Conservation (phyloP, 192 early-diverging fungal genomes). For the Coemansia biformis region DNA sequence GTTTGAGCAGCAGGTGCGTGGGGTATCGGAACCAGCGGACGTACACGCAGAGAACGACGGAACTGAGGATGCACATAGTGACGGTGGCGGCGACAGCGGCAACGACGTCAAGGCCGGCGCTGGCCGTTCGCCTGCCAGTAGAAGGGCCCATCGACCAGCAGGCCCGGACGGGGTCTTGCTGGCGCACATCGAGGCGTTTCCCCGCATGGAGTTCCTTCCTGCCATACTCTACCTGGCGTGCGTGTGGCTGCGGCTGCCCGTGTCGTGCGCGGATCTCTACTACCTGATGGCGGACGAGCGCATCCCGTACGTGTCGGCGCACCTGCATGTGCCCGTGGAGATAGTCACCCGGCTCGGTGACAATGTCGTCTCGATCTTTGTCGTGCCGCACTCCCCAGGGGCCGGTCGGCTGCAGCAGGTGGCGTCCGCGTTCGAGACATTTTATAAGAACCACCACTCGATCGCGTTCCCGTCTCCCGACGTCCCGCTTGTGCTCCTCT, state of each 20-base stretch:
- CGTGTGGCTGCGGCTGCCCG: constrained; percentile 21
- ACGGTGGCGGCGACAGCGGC: neutral
- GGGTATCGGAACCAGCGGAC: neutral
- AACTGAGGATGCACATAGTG: neutral
- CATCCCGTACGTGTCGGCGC: constrained; percentile 27
- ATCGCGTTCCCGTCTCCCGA: constrained; percentile 15
- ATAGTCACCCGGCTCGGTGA: constrained; percentile 19
- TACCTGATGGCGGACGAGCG: constrained; percentile 32
- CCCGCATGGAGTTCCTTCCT: constrained; percentile 35
- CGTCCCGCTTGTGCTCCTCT: constrained; percentile 15
- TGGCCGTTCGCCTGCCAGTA: too few relatives aligned
- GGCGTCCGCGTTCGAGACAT: constrained; percentile 7
- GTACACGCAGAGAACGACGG: too few relatives aligned
- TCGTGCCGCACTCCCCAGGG: constrained; percentile 12
- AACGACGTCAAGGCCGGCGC: neutral
- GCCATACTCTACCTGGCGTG: constrained; percentile 24
- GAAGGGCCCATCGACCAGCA: too few relatives aligned
- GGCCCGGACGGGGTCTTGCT: neutral
- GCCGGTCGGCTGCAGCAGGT: constrained; percentile 1
- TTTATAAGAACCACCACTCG: constrained; percentile 18
- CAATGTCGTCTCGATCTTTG: constrained; percentile 11
- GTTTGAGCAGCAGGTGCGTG: constrained; percentile 13
- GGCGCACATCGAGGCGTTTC: constrained; percentile 14
- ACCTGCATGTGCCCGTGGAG: constrained; percentile 10
- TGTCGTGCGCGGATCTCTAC: constrained; percentile 26